Evolutionary conservation across 306 rosid genomes (phyloP), one percentile per base, ranked within the genome.

Genomic region (Gastrolobium bilobum): DNA sequence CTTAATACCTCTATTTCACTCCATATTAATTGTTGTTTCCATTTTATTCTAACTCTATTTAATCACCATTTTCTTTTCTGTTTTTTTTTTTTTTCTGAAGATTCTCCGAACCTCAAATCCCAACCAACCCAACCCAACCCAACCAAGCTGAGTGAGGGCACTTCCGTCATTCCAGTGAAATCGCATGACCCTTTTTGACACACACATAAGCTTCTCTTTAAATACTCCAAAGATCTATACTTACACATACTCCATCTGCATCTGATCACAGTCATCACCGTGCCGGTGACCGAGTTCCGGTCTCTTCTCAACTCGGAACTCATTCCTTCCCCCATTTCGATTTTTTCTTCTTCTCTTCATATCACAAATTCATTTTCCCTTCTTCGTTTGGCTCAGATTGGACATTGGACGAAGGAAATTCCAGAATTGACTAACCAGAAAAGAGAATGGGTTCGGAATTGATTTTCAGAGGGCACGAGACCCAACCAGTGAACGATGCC

Each of bases 381-480:
- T 68, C 53, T 35, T 4, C 3, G 15, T 10, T 34, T 29, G 10
- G 2, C 14, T 9, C 71, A 43, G 6, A 65, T 81, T 57, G 30
- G 37, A 60, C 20, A 65, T 81, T 57, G 30, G 37, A 60, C 20
- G 42, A 58, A 63, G 35, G 34, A 56, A 43, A 39, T 3, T 38
- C 8, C 1, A 58, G 1, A 54, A 43, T 6, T 14, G 33, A 54
- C 4, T 11, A 26, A 47, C 4, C 29, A 15, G 8, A 10, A 4
- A 69, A 0, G 10, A 39, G 33, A 75, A 84, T 83, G 86, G 83
- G 64, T 43, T 92, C 98, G 52, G 97, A 85, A 90, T 73, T 94
- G 46, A 92, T 82, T 60, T 94, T 84, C 90, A 78, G 97, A 83
- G 97, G 97, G 2, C 97, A 94, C 79, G 98, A 94, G 37, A 44